These are phyloP conservation scores for Gymnopilus junonius DNA, from an alignment of 768 basidiomycete genomes.

Conservation along the genomic window DNA sequence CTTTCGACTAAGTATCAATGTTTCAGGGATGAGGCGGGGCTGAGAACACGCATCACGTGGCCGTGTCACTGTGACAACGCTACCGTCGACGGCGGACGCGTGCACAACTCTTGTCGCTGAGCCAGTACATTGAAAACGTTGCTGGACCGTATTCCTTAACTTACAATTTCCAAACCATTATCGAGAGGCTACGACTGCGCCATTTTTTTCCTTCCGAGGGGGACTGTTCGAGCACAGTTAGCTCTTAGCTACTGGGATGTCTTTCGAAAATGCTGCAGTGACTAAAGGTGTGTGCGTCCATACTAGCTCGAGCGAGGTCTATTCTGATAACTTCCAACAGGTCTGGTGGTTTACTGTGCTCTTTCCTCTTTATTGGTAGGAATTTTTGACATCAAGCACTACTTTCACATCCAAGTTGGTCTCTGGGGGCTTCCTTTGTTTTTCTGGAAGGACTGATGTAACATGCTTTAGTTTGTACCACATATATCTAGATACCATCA, in stretches of 20 bases:
- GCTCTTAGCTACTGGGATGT: constrained; percentile 35
- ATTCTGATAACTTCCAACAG: constrained; percentile 41
- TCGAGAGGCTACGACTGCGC: too few relatives aligned
- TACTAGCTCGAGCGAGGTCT: neutral
- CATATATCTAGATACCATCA: constrained; percentile 92
- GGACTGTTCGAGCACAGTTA: too few relatives aligned
- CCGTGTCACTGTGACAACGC: neutral
- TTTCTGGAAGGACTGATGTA: constrained; percentile 10
- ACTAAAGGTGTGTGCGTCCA: constrained; percentile 65
- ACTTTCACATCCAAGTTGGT: constrained; percentile 80
- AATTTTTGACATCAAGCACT: constrained; percentile 87
- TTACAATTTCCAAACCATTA: too few relatives aligned
- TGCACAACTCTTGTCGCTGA: too few relatives aligned
- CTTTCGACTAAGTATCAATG: too few relatives aligned
- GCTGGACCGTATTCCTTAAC: too few relatives aligned
- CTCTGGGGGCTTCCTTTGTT: neutral
- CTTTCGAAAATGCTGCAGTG: constrained; percentile 83
- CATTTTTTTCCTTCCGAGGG: too few relatives aligned
- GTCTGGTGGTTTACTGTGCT: constrained; percentile 75
- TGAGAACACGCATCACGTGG: neutral
- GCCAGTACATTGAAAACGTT: too few relatives aligned
- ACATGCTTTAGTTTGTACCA: constrained; percentile 67
- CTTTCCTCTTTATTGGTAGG: constrained; percentile 75
- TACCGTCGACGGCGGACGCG: too few relatives aligned
- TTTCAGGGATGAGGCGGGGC: too few relatives aligned